phyloP scores from a whole-genome alignment of 139 green algal species.

The Chlorella sp. region DNA sequence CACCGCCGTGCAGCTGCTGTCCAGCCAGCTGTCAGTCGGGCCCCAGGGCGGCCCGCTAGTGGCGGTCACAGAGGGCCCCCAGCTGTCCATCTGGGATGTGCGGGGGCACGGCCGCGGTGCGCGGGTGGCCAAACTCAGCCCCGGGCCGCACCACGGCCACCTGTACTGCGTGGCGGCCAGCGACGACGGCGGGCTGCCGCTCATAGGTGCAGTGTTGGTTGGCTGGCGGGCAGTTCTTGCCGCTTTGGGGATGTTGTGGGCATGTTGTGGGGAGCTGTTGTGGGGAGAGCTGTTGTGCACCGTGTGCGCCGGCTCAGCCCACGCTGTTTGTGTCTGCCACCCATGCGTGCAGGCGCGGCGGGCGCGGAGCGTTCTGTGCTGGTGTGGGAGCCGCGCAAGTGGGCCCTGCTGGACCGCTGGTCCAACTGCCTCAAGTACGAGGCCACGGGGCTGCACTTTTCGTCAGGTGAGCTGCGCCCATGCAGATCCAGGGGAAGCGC shows the following conservation, averaged over 20 bases:
- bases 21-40: slow-evolving; percentile 15
- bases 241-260: no score
- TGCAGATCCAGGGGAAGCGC: background rate
- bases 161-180: slow-evolving; percentile 32
- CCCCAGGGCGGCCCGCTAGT: slow-evolving; percentile 31
- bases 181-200: background rate
- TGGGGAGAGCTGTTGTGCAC: no score
- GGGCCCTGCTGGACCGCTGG: slow-evolving; percentile 42
- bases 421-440: slow-evolving; percentile 48
- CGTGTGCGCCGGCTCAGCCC: no score
- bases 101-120: slow-evolving; percentile 16
- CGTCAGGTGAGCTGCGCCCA: background rate
- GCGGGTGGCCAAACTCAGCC: slow-evolving; percentile 27
- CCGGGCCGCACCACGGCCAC: slow-evolving; percentile 30
- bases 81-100: slow-evolving; percentile 47
- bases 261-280: no score
- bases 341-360: slow-evolving; percentile 34
- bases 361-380: slow-evolving; percentile 36
- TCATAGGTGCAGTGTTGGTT: slow-evolving; percentile 14
- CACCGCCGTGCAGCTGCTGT: slow-evolving; percentile 42
- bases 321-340: no score
- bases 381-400: slow-evolving; percentile 47
- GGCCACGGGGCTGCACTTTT: slow-evolving; percentile 37
- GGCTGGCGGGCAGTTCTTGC: no score
- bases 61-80: slow-evolving; percentile 40